phyloP scores from a whole-genome alignment of 2,329 filamentous ascomycete genomes.

The Ceratocystis alfenasii region DNA sequence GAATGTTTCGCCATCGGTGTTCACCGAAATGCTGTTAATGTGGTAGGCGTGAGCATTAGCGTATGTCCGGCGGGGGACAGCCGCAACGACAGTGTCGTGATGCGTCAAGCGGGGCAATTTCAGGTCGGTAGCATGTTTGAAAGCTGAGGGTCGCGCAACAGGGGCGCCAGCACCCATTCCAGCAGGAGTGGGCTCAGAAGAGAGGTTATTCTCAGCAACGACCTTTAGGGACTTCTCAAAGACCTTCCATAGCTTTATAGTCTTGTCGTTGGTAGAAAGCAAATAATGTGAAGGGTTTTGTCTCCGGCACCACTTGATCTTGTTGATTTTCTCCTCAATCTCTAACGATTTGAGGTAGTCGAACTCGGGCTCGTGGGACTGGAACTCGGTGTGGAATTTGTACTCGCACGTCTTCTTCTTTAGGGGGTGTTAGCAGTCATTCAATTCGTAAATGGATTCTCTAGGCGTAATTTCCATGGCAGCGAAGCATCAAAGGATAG shows the following conservation, averaged over 20 bases:
- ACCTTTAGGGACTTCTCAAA: conserved; percentile 99
- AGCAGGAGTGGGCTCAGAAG: conserved; percentile 77
- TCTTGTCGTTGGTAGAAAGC: conserved; percentile 98
- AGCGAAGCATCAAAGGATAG: not conserved
- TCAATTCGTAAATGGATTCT: not conserved
- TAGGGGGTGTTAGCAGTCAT: conserved; percentile 28
- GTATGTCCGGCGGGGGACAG: conserved; percentile 89
- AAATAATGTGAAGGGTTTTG: conserved; percentile 98
- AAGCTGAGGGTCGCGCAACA: conserved; percentile 52
- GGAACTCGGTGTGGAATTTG: conserved; percentile 99
- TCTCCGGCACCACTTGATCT: conserved; percentile 98
- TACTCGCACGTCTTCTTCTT: conserved; percentile 99
- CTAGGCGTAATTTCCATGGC: too few relatives aligned
- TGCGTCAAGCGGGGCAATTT: conserved; percentile 94
- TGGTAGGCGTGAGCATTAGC: conserved; percentile 98
- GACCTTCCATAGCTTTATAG: conserved; percentile 99
- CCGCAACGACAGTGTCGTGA: conserved; percentile 95
- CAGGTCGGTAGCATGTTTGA: conserved; percentile 69
- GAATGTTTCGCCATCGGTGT: conserved; percentile 98
- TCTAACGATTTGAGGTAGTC: conserved; percentile 98
- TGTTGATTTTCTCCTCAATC: conserved; percentile 99
- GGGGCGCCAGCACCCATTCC: conserved; percentile 65
- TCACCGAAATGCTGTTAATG: conserved; percentile 99
- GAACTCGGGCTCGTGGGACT: conserved; percentile 98
- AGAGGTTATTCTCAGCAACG: conserved; percentile 96